A percentile compares a stretch with the other conserved stretches of the same genome.
phyloP scores from a whole-genome alignment of 2,329 filamentous ascomycete genomes.

The Fusarium longipes region DNA sequence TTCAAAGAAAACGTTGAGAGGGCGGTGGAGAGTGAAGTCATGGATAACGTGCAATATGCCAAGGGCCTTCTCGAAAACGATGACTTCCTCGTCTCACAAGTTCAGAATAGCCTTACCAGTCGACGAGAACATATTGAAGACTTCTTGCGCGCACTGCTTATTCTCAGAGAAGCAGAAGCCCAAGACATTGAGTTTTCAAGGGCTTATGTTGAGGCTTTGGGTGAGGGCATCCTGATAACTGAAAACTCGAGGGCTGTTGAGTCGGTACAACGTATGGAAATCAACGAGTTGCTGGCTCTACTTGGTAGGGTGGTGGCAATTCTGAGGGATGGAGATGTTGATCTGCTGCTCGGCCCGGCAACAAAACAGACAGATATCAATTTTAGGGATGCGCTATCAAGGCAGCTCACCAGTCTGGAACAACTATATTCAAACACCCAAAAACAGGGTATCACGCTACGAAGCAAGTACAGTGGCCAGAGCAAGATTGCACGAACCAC shows the following conservation, averaged over 20 bases:
- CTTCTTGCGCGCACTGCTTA: conserved; percentile 62
- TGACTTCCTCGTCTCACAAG: conserved; percentile 60
- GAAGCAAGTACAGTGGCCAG: conserved; percentile 80
- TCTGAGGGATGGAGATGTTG: conserved; percentile 52
- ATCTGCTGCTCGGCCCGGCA: conserved; percentile 50
- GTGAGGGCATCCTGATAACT: conserved; percentile 64
- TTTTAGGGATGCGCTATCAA: conserved; percentile 51
- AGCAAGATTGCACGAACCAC: conserved; percentile 79
- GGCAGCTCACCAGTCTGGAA: conserved; percentile 60
- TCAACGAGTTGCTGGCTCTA: conserved; percentile 44
- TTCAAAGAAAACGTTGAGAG: conserved; percentile 69
- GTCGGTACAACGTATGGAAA: conserved; percentile 68
- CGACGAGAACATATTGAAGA: conserved; percentile 54
- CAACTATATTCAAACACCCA: conserved; percentile 59
- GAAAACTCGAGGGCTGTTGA: conserved; percentile 66
- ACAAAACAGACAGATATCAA: conserved; percentile 49
- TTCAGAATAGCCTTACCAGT: conserved; percentile 49
- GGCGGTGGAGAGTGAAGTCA: conserved; percentile 56
- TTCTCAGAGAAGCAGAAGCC: conserved; percentile 55
- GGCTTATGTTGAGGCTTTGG: conserved; percentile 71
- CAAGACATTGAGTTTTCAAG: conserved; percentile 59
- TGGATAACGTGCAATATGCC: conserved; percentile 57
- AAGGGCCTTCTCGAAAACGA: conserved; percentile 70
- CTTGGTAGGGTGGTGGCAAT: conserved; percentile 45
- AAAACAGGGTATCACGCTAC: conserved; percentile 63